phyloP scores from a whole-genome alignment of 1,284 basidiomycete species.

The Termitomyces sp. region DNA sequence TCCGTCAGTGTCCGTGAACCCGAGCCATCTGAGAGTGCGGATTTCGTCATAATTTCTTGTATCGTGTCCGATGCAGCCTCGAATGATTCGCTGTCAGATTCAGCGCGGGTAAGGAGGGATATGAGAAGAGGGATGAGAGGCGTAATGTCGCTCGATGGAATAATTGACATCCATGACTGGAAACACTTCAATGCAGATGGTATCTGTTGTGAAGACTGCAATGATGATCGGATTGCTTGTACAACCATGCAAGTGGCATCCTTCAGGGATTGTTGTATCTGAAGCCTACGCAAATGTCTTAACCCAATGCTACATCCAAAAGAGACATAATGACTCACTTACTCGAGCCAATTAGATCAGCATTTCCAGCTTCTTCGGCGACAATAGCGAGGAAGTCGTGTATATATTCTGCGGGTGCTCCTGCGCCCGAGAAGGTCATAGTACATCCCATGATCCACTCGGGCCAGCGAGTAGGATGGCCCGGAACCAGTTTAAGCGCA shows the following conservation, averaged over 20 bases:
- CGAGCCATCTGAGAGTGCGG: conserved; percentile 66
- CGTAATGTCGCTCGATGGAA: conserved; percentile 64
- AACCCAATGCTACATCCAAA: conserved; percentile 1
- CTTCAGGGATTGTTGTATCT: conserved; percentile 57
- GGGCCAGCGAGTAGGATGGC: conserved; percentile 55
- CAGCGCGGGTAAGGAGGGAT: conserved; percentile 48
- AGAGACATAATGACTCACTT: conserved; percentile 46
- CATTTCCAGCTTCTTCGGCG: conserved; percentile 73
- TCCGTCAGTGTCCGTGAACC: conserved; percentile 74
- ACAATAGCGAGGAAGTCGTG: conserved; percentile 82
- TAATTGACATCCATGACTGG: conserved; percentile 72
- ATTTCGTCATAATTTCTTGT: conserved; percentile 72
- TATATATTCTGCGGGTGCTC: conserved; percentile 50
- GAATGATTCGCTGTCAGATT: conserved; percentile 48
- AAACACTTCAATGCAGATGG: conserved; percentile 73
- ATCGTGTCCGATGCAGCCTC: conserved; percentile 65
- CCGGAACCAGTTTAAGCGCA: conserved; percentile 66
- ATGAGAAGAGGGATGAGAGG: conserved; percentile 60
- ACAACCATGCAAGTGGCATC: conserved; percentile 68
- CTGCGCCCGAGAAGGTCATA: conserved; percentile 50
- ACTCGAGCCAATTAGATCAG: conserved; percentile 69
- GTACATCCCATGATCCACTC: conserved; percentile 66
- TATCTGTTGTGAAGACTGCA: conserved; percentile 45
- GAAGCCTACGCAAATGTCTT: conserved; percentile 35
- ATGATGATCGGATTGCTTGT: conserved; percentile 54